These are phyloP conservation scores for Wickerhamomyces strasburgensis DNA, from an alignment of 805 yeast genomes.

Conservation along the genomic window DNA sequence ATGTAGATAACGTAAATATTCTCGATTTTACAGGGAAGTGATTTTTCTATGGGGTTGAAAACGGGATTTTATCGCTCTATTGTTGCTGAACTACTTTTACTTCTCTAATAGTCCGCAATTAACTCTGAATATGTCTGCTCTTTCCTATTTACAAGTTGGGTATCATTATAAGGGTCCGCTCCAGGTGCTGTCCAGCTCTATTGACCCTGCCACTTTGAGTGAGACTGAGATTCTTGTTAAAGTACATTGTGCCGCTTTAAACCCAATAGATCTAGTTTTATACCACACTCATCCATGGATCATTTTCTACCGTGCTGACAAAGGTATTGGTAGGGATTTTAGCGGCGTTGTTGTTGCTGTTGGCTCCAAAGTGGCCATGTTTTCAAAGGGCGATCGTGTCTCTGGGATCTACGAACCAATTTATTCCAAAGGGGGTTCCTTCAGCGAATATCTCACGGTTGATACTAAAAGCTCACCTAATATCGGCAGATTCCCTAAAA, in stretches of 20 bases:
- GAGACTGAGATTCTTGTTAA: constrained; percentile 41
- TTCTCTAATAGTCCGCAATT: no score
- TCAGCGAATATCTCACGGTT: constrained; percentile 41
- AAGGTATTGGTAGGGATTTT: constrained; percentile 47
- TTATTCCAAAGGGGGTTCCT: constrained; percentile 34
- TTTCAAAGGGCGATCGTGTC: constrained; percentile 51
- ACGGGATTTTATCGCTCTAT: no score
- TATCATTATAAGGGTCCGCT: constrained; percentile 14
- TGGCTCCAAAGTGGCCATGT: constrained; percentile 36
- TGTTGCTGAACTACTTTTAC: no score
- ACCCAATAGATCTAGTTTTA: constrained; percentile 56
- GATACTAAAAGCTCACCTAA: constrained; percentile 31
- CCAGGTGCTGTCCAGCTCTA: constrained; percentile 3
- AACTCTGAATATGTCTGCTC: neutral
- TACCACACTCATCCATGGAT: constrained; percentile 23
- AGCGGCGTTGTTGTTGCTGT: constrained; percentile 50
- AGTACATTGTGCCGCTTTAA: constrained; percentile 44
- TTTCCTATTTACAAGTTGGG: constrained; percentile 10
- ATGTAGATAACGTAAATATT: no score
- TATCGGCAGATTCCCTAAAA: constrained; percentile 36
- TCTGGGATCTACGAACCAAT: constrained; percentile 33
- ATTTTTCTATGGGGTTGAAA: no score
- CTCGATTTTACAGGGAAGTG: no score
- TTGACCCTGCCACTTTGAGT: constrained; percentile 19
- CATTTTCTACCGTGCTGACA: constrained; percentile 22